A percentile compares a stretch with the other conserved stretches of the same genome.
Evolutionary conservation across 805 yeast genomes (phyloP).

Genomic region (Kregervanrija fluxuum): DNA sequence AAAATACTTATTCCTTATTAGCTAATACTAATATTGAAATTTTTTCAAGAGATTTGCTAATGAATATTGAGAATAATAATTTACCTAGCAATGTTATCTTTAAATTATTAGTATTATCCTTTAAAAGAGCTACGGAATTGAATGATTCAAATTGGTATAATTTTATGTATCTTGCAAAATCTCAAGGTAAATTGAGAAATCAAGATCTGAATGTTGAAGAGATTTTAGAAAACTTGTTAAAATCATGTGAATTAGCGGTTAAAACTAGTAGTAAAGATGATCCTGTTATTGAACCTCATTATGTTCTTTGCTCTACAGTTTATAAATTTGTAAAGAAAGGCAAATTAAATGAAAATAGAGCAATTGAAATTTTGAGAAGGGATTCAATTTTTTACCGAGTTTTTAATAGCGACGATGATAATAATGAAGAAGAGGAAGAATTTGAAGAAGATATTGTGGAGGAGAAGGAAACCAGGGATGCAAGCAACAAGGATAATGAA

Average conservation of each 20-base stretch:
- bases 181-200: slow-evolving; percentile 42
- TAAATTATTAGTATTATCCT: slow-evolving; percentile 33
- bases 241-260: slow-evolving; percentile 38
- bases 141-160: slow-evolving; percentile 53
- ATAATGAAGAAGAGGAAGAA: too few species aligned
- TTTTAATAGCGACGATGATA: neutral
- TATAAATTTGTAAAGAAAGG: slow-evolving; percentile 46
- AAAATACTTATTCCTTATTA: neutral
- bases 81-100: slow-evolving; percentile 11
- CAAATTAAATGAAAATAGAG: slow-evolving; percentile 30
- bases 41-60: neutral
- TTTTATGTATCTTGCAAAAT: slow-evolving; percentile 51
- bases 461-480: too few species aligned
- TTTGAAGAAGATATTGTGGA: too few species aligned
- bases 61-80: slow-evolving; percentile 2
- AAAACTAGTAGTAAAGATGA: slow-evolving; percentile 38
- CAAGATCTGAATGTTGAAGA: slow-evolving; percentile 5
- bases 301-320: slow-evolving; percentile 47
- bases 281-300: slow-evolving; percentile 71
- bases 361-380: slow-evolving; percentile 30
- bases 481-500: too few species aligned
- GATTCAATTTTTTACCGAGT: slow-evolving; percentile 27
- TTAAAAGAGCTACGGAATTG: slow-evolving; percentile 39
- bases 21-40: slow-evolving; percentile 1
- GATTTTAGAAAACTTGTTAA: slow-evolving; percentile 35